phyloP scores from a whole-genome alignment of 805 yeast species.

The Cyberlindnera suaveolens region DNA sequence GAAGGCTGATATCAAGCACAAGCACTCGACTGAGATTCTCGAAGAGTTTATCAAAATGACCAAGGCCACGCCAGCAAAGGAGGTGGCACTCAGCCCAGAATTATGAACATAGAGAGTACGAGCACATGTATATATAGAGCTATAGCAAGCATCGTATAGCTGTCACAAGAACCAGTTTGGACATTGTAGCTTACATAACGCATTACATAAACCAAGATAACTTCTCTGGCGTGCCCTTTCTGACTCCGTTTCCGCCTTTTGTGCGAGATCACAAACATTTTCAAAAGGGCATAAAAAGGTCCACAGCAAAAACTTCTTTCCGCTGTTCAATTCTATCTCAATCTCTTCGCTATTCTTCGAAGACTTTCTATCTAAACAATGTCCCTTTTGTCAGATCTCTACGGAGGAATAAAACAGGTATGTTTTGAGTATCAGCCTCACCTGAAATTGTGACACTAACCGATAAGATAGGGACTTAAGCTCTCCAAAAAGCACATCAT shows the following conservation, averaged over 20 bases:
- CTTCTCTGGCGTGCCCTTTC: no score
- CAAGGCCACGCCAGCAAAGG: constrained; percentile 46
- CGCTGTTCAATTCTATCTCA: no score
- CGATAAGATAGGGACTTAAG: constrained; percentile 12
- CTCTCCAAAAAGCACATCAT: constrained; percentile 16
- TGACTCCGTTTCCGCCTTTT: no score
- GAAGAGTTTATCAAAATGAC: constrained; percentile 44
- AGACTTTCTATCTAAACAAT: not conserved
- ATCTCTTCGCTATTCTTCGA: no score
- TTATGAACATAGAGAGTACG: not conserved
- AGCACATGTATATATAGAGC: not conserved
- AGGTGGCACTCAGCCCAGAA: constrained; percentile 6
- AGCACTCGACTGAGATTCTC: constrained; percentile 47
- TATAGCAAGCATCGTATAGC: no score
- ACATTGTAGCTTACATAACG: no score
- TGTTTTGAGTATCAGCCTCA: not conserved
- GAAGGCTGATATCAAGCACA: constrained; percentile 48
- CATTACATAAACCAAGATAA: no score
- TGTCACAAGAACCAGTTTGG: no score
- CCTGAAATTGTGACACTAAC: not conserved
- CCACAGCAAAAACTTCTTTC: no score
- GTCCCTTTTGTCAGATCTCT: not conserved
- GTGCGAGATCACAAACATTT: not conserved
- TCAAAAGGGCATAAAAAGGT: not conserved
- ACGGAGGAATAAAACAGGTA: not conserved